These are phyloP conservation scores for Gliomastix tumulicola DNA, from an alignment of 2,329 filamentous ascomycete genomes.

Conservation along the genomic window DNA sequence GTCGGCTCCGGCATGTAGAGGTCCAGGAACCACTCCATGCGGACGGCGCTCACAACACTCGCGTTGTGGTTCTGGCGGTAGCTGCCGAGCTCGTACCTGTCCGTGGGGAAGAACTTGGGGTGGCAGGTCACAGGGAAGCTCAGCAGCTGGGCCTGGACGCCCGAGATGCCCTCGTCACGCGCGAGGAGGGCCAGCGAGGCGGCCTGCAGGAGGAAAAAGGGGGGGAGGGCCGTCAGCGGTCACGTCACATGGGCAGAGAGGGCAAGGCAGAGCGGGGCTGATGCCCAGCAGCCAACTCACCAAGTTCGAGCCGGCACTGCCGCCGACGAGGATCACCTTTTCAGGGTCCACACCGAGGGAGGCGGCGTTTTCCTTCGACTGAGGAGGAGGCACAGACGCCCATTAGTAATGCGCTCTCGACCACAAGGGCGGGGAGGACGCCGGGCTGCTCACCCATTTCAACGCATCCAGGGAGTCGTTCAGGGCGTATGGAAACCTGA, in stretches of 20 bases:
- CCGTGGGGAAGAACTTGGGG: constrained; percentile 22
- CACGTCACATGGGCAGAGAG: no score
- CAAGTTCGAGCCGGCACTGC: constrained; percentile 25
- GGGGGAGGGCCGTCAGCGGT: no score
- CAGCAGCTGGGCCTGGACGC: constrained; percentile 23
- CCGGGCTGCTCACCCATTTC: constrained; percentile 23
- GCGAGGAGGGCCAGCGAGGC: constrained; percentile 19
- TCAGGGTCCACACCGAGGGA: constrained; percentile 21
- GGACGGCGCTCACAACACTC: constrained; percentile 16
- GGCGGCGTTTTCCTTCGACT: constrained; percentile 19
- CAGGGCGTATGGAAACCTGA: constrained; percentile 21
- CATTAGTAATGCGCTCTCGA: no score
- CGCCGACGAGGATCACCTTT: constrained; percentile 25
- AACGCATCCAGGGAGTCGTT: constrained; percentile 28
- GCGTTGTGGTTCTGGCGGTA: constrained; percentile 22
- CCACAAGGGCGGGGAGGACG: no score
- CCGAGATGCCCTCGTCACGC: constrained; percentile 19
- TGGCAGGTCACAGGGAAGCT: constrained; percentile 26
- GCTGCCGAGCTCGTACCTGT: constrained; percentile 26
- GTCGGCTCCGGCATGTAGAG: constrained; percentile 18
- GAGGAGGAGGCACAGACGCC: neutral
- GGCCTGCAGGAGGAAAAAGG: constrained; percentile 12
- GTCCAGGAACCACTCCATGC: constrained; percentile 26
- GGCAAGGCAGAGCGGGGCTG: no score
- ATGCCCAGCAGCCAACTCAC: no score